A percentile compares a stretch with the other conserved stretches of the same genome.
These are phyloP conservation scores for Globisporangium middletonii DNA, from an alignment of 352 stramenopile genomes.

Conservation along the genomic window DNA sequence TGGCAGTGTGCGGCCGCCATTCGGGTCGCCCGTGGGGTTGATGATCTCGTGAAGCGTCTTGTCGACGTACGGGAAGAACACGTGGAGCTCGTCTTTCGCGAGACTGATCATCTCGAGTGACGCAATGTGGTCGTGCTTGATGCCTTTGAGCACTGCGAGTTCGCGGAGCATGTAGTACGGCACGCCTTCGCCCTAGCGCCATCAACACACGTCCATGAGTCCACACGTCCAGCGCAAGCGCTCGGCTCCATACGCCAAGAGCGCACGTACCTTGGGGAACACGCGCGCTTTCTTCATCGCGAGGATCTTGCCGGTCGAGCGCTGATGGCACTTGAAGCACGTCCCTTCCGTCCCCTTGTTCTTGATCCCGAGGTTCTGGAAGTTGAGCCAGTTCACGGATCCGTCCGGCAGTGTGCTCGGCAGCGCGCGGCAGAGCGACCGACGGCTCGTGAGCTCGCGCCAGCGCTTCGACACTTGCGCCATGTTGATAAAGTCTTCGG, in stretches of 20 bases:
- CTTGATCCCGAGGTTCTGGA: constrained; percentile 86
- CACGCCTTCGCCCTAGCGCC: constrained; percentile 74
- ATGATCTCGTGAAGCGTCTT: constrained; percentile 90
- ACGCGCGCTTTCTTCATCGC: constrained; percentile 87
- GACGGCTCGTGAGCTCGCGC: constrained; percentile 67
- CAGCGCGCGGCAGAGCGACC: constrained; percentile 66
- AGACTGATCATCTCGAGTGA: constrained; percentile 85
- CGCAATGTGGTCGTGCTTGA: constrained; percentile 86
- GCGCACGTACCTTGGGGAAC: constrained; percentile 64
- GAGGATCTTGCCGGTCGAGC: constrained; percentile 77
- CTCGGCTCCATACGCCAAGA: not conserved
- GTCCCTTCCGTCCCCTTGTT: constrained; percentile 88
- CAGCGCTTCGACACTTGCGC: constrained; percentile 71
- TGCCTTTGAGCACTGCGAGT: constrained; percentile 81
- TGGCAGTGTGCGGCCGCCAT: constrained; percentile 63
- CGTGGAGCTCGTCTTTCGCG: constrained; percentile 80
- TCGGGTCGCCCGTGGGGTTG: constrained; percentile 83
- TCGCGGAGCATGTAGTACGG: constrained; percentile 93
- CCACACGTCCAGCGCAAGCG: not conserved
- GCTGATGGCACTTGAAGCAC: constrained; percentile 84
- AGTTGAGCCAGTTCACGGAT: constrained; percentile 84
- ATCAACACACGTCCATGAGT: constrained; percentile 1
- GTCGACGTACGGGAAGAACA: constrained; percentile 90
- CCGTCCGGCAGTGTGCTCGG: constrained; percentile 62
- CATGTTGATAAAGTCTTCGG: constrained; percentile 68